Evolutionary conservation across 2,329 filamentous ascomycete genomes (phyloP), one percentile per base, ranked within the genome.

Genomic region (Cladophialophora chaetospira): DNA sequence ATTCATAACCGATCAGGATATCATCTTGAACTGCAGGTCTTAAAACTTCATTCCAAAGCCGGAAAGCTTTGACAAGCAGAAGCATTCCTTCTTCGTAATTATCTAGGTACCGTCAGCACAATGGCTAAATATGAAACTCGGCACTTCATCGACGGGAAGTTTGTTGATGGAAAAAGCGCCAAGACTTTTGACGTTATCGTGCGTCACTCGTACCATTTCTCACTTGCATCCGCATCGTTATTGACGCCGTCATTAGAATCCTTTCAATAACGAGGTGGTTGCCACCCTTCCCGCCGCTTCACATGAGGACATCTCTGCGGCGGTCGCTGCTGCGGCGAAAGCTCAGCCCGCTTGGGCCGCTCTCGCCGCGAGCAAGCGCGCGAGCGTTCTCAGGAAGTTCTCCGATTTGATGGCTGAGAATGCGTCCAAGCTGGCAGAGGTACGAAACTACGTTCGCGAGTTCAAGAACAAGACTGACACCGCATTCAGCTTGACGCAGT

Each of bases 401-500:
- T 46, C 57, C 15, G 82, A 87, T 57, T 75, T 93, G 29, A 77
- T 91, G 31, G 82, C 86, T 45, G 68, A 86, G 67, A 79, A 94
- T 70, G 78, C 77, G 61, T 79, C 86, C 63, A 78, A 76, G 0
- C 70, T 87, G 4, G 83, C 84, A 42, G 33, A 55, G 44, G 52
- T 55, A 21, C 11, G 52, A 15, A 10, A 33, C 28, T 2, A 21
- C 21, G n/a, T 23, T 19, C 19, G 11, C 17, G 5, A 5, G 2
- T 9, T 21, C 17, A 28, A 5, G 36, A 8, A 29, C 11, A 15
- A 43, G 49, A 44, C 35, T 13, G n/a, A 21, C 45, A 17, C 31
- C 21, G 23, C n/a, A n/a, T 31, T 29, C 83, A 83, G 1, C 84
- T 87, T 56, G 88, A 94, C 73, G 86, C 88, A 0, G 86, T 88